Percentiles rank a stretch among this genome's conserved stretches.
Evolutionary conservation across 805 yeast genomes (phyloP).

Genomic region (Millerozyma miso): DNA sequence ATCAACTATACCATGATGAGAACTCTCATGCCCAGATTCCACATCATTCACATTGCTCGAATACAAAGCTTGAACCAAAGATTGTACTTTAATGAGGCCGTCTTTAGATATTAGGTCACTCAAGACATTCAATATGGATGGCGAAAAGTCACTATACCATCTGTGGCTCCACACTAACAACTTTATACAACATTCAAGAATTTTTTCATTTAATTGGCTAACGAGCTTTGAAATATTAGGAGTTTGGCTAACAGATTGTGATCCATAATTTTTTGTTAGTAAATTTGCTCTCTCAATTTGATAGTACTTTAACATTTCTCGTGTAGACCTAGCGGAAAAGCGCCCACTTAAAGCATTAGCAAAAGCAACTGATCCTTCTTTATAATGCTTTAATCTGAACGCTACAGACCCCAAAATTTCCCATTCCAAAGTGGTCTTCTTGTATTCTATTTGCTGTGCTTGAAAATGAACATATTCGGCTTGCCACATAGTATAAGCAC

Average conservation of each 20-base stretch:
- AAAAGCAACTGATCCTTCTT: slow-evolving; percentile 86
- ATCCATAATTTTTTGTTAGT: slow-evolving; percentile 23
- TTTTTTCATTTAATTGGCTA: slow-evolving; percentile 46
- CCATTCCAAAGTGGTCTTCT: slow-evolving; percentile 84
- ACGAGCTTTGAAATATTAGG: slow-evolving; percentile 37
- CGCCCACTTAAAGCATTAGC: slow-evolving; percentile 64
- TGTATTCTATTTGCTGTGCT: slow-evolving; percentile 77
- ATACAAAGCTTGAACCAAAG: slow-evolving; percentile 65
- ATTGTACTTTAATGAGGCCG: slow-evolving; percentile 73
- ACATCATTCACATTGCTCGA: slow-evolving; percentile 27
- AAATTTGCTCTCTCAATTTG: slow-evolving; percentile 43
- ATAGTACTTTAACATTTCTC: slow-evolving; percentile 68
- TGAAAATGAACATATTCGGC: slow-evolving; percentile 86
- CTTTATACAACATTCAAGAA: slow-evolving; percentile 68
- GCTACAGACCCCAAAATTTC: slow-evolving; percentile 87
- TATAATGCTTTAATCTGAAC: slow-evolving; percentile 74
- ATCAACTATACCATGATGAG: slow-evolving; percentile 52
- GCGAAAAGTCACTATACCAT: slow-evolving; percentile 92
- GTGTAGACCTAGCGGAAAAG: slow-evolving; percentile 76
- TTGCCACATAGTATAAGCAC: slow-evolving; percentile 88
- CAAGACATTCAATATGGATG: slow-evolving; percentile 55
- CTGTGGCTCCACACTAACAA: slow-evolving; percentile 96
- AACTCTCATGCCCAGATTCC: slow-evolving; percentile 12
- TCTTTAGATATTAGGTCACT: slow-evolving; percentile 64
- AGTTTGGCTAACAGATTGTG: slow-evolving; percentile 11